Evolutionary conservation across 805 yeast species (phyloP), one percentile per base, ranked within the genome.

Genomic region (Gaillardinia entomophila): DNA sequence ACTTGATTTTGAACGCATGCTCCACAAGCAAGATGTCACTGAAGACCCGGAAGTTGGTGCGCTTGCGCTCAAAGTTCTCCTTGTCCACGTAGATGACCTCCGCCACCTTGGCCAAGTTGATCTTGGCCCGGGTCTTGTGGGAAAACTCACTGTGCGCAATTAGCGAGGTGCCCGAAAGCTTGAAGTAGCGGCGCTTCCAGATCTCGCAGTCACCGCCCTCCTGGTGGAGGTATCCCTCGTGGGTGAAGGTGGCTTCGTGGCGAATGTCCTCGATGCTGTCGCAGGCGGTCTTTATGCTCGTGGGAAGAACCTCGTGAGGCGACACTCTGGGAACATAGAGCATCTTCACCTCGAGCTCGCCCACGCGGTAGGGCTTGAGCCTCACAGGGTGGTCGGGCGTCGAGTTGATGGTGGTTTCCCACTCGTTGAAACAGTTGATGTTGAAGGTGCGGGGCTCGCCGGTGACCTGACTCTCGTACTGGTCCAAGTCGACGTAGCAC

Each of bases 141-240:
- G 82, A 66, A 18, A 64, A 64, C 42, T 82, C 92, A 43, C 84
- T 80, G 50, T 81, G 85, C 0, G 96, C 96, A 33, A 79, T 67
- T 43, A 89, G 62, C 23, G 78, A 75, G 6, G 78, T 71, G 0
- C 90, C 95, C 28, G 72, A 64, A n/a, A 89, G 64, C 42, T 73
- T 79, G 62, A 81, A 87, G 59, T 58, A 85, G 36, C 97, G 69
- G 42, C 82, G 74, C 44, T 83, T 75, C 78, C 89, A 76, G 18
- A 68, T 62, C 12, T 69, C 73, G 44, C 92, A 74, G 60, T 89
- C 97, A 7, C 97, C 97, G 13, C 97, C 97, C 49, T 82, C 86
- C 59, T 89, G 97, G 46, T 77, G 76, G 60, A 90, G 61, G 48
- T 65, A 79, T 0, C 97, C 97, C 50, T 82, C 81, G 47, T 62